A percentile compares a stretch with the other conserved stretches of the same genome.
Evolutionary conservation across 2,329 filamentous ascomycete genomes (phyloP).

Genomic region (Paecilomyces sp.): DNA sequence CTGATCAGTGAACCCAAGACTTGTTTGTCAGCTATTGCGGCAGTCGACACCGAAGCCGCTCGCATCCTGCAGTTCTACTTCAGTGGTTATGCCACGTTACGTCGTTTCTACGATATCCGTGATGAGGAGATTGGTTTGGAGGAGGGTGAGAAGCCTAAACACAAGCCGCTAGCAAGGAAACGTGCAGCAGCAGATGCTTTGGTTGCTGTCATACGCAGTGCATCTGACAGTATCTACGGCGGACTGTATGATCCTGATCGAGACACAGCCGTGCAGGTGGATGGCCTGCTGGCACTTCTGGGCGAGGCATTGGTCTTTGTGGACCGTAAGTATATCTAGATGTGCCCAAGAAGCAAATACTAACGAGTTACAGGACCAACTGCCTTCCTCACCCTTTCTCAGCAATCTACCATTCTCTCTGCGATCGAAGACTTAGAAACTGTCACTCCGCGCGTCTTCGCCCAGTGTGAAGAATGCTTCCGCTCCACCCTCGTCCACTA

Average conservation of each 20-base stretch:
- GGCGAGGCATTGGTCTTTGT: constrained; percentile 78
- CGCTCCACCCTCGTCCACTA: constrained; percentile 65
- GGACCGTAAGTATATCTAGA: constrained; percentile 40
- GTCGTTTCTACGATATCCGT: constrained; percentile 83
- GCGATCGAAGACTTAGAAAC: constrained; percentile 75
- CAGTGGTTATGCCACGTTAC: constrained; percentile 85
- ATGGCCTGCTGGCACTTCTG: constrained; percentile 74
- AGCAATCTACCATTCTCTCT: constrained; percentile 69
- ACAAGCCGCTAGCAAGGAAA: constrained; percentile 53
- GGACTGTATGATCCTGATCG: constrained; percentile 77
- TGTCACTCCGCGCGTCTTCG: constrained; percentile 64
- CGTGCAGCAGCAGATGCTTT: constrained; percentile 67
- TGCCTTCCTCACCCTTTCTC: constrained; percentile 57
- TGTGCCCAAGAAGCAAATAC: constrained; percentile 1
- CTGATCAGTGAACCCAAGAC: constrained; percentile 66
- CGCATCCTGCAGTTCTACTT: constrained; percentile 76
- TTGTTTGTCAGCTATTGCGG: constrained; percentile 64
- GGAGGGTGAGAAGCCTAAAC: constrained; percentile 33
- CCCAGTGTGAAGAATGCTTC: constrained; percentile 71
- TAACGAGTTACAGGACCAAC: constrained; percentile 40
- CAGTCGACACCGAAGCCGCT: constrained; percentile 72
- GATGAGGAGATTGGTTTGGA: constrained; percentile 52
- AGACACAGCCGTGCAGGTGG: constrained; percentile 79
- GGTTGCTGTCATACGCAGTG: constrained; percentile 74
- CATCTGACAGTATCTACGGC: constrained; percentile 84